phyloP scores from a whole-genome alignment of 345 rosid species.

The Excoecaria agallocha region DNA sequence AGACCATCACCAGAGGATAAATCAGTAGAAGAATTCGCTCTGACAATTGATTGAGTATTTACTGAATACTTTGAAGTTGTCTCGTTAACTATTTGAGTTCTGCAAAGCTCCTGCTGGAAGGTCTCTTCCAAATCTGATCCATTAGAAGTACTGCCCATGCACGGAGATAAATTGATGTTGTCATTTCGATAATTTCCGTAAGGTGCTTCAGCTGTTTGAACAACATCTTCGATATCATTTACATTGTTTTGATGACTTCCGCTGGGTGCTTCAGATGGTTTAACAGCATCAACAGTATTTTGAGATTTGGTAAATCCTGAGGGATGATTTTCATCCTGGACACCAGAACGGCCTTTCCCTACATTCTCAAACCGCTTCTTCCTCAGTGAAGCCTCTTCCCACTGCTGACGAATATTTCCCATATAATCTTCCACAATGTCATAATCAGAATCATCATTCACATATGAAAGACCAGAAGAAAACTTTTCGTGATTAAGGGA shows the following conservation, averaged over 20 bases:
- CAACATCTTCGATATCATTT: background rate
- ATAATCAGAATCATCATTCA: constrained; percentile 62
- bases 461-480: constrained; percentile 25
- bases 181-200: background rate
- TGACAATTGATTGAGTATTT: background rate
- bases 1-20: background rate
- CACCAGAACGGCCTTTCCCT: background rate
- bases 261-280: background rate
- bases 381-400: constrained; percentile 16
- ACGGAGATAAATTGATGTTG: background rate
- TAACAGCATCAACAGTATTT: background rate
- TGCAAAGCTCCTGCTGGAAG: background rate
- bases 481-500: background rate
- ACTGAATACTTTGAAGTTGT: background rate
- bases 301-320: background rate
- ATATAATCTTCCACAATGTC: constrained; percentile 38
- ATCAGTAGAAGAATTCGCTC: background rate
- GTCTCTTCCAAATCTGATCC: constrained; percentile 7
- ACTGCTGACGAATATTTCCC: constrained; percentile 15
- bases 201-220: background rate
- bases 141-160: background rate
- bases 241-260: background rate
- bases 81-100: background rate
- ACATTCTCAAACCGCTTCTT: constrained; percentile 8
- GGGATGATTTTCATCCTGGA: background rate